Conservation (phyloP, 176 grass and related monocot genomes). For the Cenchrus purpureus region DNA sequence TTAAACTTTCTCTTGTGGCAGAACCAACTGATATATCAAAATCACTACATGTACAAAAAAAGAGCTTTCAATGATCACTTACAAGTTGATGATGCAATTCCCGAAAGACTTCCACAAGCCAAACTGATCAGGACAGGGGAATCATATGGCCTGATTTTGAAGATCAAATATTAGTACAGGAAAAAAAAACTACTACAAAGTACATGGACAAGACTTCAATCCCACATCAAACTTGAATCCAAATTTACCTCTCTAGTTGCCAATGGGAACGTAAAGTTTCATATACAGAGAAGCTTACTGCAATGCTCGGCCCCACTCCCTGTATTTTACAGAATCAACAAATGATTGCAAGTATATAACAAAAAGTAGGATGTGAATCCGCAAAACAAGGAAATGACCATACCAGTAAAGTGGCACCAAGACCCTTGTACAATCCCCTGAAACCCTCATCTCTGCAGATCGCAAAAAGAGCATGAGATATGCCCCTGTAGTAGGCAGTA, state of each 20-base stretch:
- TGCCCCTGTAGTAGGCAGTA: constrained; percentile 89
- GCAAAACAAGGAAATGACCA: constrained; percentile 15
- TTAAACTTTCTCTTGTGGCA: not conserved
- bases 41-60: not conserved
- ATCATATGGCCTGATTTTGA: constrained; percentile 74
- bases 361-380: constrained; percentile 20
- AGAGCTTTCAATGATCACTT: constrained; percentile 28
- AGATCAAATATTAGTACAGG: constrained; percentile 32
- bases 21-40: constrained; percentile 25
- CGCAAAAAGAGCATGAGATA: constrained; percentile 78
- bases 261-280: constrained; percentile 89
- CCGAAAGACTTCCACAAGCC: constrained; percentile 93
- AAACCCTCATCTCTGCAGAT: constrained; percentile 95
- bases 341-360: constrained; percentile 2
- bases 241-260: constrained; percentile 77
- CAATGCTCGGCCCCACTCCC: constrained; percentile 96
- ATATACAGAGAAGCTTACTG: constrained; percentile 94
- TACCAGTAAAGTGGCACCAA: constrained; percentile 93
- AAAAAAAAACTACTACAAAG: not conserved
- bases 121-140: constrained; percentile 73
- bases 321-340: constrained; percentile 45
- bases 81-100: constrained; percentile 90
- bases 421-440: constrained; percentile 91
- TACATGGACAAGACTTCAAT: constrained; percentile 10
- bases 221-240: not conserved